phyloP scores from a whole-genome alignment of 1,139 yeast species.

The Suhomyces wounanorum region DNA sequence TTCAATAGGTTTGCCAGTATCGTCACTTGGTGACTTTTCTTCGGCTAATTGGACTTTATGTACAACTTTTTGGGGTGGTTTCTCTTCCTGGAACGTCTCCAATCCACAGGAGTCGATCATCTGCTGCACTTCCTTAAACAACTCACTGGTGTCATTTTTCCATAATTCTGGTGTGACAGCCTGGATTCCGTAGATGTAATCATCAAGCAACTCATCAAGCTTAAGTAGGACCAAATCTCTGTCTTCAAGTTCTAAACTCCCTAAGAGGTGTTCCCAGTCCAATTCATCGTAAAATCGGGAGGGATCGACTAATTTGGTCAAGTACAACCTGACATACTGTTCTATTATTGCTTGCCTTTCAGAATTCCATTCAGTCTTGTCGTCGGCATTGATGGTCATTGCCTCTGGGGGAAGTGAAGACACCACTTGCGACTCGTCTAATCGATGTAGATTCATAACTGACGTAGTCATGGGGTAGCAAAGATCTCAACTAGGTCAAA shows the following conservation, averaged over 20 bases:
- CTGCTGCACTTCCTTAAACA: conserved; percentile 1
- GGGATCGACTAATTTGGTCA: conserved; percentile 14
- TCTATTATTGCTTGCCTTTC: conserved; percentile 21
- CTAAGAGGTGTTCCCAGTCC: conserved; percentile 22
- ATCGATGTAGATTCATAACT: neutral
- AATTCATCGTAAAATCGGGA: conserved; percentile 21
- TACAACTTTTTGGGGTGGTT: neutral
- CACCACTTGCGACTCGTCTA: neutral
- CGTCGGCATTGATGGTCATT: conserved; percentile 1
- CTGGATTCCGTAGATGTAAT: conserved; percentile 13
- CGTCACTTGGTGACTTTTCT: neutral
- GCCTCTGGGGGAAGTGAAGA: neutral
- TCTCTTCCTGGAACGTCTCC: neutral
- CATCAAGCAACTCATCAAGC: conserved; percentile 28
- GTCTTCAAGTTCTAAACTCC: conserved; percentile 18
- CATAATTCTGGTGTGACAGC: conserved; percentile 5
- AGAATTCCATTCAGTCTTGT: conserved; percentile 22
- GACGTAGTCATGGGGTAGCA: conserved; percentile 3
- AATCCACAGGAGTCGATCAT: conserved; percentile 4
- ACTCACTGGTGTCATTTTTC: conserved; percentile 1
- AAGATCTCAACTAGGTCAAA: neutral
- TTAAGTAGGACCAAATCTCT: conserved; percentile 23
- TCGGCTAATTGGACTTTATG: neutral
- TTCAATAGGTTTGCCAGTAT: neutral
- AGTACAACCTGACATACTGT: conserved; percentile 18